A percentile compares a stretch with the other conserved stretches of the same genome.
Evolutionary conservation across 768 basidiomycete genomes (phyloP).

Genomic region (Panaeolus papilionaceus): DNA sequence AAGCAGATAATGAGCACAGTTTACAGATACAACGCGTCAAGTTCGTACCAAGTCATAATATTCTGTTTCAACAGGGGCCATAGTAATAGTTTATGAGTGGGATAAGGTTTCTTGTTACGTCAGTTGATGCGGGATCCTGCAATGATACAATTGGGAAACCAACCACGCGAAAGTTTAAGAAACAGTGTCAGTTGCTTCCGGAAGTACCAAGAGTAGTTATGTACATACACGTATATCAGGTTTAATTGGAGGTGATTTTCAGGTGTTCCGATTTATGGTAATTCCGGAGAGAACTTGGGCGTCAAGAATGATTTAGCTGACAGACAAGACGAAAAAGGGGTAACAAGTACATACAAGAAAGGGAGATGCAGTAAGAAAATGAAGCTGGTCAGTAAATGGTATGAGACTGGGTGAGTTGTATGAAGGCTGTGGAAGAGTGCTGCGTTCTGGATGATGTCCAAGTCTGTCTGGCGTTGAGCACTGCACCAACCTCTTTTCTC

Average conservation of each 20-base stretch:
- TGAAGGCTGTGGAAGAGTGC: not conserved
- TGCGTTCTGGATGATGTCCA: not conserved
- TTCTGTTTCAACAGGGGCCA: conserved; percentile 91
- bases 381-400: not conserved
- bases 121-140: conserved; percentile 7
- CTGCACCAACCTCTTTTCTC: not conserved
- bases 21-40: not conserved
- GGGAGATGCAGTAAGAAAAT: not conserved
- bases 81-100: conserved; percentile 33
- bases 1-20: not conserved
- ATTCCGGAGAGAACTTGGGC: not conserved
- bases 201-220: not conserved
- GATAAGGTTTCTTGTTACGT: conserved; percentile 4
- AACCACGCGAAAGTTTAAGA: conserved; percentile 1
- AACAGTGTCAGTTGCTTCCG: not conserved
- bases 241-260: not conserved
- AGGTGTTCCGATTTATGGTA: not conserved
- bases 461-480: not conserved
- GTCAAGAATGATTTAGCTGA: not conserved
- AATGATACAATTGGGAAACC: not conserved
- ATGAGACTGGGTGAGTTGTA: not conserved
- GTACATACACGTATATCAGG: not conserved
- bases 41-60: conserved; percentile 85
- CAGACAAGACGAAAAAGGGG: not conserved
- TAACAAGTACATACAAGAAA: not conserved